Conservation (phyloP, 768 basidiomycete genomes). For the Suillus subalutaceus region DNA sequence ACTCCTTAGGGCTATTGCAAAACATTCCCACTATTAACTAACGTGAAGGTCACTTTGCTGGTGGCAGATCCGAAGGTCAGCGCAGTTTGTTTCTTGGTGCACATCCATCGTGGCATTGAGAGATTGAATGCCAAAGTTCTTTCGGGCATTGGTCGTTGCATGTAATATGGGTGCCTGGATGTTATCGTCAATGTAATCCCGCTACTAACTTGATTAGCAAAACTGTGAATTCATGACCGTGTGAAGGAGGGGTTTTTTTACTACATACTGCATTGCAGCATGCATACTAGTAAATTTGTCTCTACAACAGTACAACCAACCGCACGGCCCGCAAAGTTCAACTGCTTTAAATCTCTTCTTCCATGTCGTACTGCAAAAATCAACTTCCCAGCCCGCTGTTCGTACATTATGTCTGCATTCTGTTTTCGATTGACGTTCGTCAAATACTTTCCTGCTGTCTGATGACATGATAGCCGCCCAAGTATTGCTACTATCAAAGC, state of each 20-base stretch:
- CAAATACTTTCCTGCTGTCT: not conserved
- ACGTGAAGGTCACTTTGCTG: no score
- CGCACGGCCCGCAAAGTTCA: no score
- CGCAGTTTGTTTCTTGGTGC: constrained; percentile 1
- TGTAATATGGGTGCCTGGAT: constrained; percentile 27
- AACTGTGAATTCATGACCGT: not conserved
- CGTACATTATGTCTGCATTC: not conserved
- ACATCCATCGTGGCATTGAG: constrained; percentile 14
- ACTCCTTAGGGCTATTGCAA: no score
- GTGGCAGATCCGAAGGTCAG: not conserved
- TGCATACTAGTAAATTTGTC: no score
- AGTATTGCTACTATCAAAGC: not conserved
- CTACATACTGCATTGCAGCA: no score
- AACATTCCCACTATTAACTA: no score
- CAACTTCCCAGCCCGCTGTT: not conserved
- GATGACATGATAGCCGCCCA: not conserved
- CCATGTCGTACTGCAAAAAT: not conserved
- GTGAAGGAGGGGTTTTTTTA: no score
- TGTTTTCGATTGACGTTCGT: not conserved
- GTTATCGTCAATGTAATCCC: constrained; percentile 17
- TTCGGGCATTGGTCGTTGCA: constrained; percentile 22
- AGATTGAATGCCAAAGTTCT: constrained; percentile 9
- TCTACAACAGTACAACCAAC: no score
- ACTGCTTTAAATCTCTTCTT: not conserved
- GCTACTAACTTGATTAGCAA: not conserved